These are phyloP conservation scores for Mortierella hygrophila DNA, from an alignment of 192 early-diverging fungal genomes.

Conservation along the genomic window DNA sequence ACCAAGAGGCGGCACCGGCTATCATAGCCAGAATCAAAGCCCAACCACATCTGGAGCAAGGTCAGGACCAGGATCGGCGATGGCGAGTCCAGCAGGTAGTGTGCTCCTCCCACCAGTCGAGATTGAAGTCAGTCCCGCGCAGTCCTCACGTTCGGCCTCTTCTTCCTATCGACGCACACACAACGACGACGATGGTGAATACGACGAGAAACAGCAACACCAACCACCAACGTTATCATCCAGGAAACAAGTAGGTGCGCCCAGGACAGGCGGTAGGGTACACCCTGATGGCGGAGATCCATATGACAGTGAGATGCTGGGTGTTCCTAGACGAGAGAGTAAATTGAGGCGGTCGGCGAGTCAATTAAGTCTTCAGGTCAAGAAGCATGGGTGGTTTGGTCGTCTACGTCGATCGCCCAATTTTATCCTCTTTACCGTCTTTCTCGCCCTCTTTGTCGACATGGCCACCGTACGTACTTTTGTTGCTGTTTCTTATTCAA, in stretches of 20 bases:
- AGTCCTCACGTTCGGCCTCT: constrained; percentile 17
- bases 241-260: not conserved
- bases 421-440: constrained; percentile 51
- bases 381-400: constrained; percentile 27
- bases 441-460: constrained; percentile 45
- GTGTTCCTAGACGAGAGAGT: not conserved
- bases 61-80: not conserved
- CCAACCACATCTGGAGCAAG: not conserved
- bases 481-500: not conserved
- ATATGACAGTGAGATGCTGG: not conserved
- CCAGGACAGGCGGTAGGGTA: not conserved
- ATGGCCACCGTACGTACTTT: constrained; percentile 37
- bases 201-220: not conserved
- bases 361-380: constrained; percentile 19
- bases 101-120: constrained; percentile 39
- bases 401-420: constrained; percentile 42
- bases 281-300: not conserved
- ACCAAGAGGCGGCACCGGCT: not conserved
- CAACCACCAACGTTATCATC: not conserved
- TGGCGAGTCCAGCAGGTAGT: constrained; percentile 28
- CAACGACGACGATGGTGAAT: not conserved
- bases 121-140: constrained; percentile 30
- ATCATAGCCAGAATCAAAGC: constrained; percentile 18
- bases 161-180: not conserved
- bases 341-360: constrained; percentile 15